Percentiles rank a stretch among this genome's conserved stretches.
phyloP scores from a whole-genome alignment of 164 flowering plant species.

The Berberis thunbergii region DNA sequence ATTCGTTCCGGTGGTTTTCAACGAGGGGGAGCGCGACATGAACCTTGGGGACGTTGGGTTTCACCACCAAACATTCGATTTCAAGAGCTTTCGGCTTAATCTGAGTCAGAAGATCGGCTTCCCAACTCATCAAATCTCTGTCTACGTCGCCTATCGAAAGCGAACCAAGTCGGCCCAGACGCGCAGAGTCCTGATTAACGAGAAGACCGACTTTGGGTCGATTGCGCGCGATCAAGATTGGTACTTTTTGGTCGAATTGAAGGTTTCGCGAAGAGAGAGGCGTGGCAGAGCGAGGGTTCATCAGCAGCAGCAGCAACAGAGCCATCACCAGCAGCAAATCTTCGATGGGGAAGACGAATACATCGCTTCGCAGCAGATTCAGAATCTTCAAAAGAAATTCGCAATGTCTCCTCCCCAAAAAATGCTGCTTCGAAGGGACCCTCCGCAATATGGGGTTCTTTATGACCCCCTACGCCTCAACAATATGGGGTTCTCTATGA shows the following conservation, averaged over 20 bases:
- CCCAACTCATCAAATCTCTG: constrained; percentile 47
- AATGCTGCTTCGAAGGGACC: constrained; percentile 16
- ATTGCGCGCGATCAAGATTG: constrained; percentile 19
- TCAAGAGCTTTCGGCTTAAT: constrained; percentile 29
- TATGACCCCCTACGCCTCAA: background rate
- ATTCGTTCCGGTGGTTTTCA: constrained; percentile 42
- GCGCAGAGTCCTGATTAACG: constrained; percentile 30
- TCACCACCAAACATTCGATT: constrained; percentile 15
- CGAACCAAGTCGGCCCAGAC: constrained; percentile 4
- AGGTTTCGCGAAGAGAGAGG: constrained; percentile 16
- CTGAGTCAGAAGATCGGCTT: constrained; percentile 43
- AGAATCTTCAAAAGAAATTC: background rate
- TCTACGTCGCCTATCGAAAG: constrained; percentile 23
- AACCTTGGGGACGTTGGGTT: constrained; percentile 35
- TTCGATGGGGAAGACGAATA: background rate
- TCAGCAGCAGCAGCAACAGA: background rate
- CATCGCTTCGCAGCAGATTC: constrained; percentile 1
- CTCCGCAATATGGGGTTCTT: background rate
- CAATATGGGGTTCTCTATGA: background rate
- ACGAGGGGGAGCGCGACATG: constrained; percentile 50
- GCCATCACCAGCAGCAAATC: no score
- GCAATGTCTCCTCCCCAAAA: constrained; percentile 11
- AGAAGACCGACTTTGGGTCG: constrained; percentile 29
- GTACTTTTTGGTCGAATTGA: constrained; percentile 19
- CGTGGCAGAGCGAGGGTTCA: constrained; percentile 6